Evolutionary conservation across 176 grass and related monocot genomes (phyloP), one percentile per base, ranked within the genome.

Genomic region (Aegilops tauschii): DNA sequence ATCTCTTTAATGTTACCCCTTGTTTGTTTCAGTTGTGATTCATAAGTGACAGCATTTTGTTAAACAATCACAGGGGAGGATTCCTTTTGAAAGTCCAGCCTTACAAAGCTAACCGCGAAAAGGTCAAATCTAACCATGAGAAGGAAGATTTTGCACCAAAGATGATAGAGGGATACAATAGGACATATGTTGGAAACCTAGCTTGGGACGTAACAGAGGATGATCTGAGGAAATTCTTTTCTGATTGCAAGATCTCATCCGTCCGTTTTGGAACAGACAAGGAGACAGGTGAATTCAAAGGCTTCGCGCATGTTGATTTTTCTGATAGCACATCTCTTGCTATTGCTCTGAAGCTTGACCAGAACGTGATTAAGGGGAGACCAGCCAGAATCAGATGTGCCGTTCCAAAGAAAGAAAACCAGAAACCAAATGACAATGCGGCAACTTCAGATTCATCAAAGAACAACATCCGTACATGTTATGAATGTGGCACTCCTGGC

Each of bases 11-110:
- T 73, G 23, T n/a, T 70, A 68, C 30, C 64, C 32, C 61, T 69
- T 30, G 65, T 77, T 47, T 71, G 4, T 59, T 56, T 85, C 71
- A 36, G 44, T 85, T 68, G 63, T 54, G 50, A 69, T 35, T 80
- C 16, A n/a, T 50, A 66, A 66, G 14, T 39, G 14, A 52, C 90
- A 71, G 76, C 80, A 82, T 74, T 73, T 80, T 70, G 5, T 68
- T 88, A 47, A 80, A 80, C 40, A 27, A 61, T 86, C 81, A 62
- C 90, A 94, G 93, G 93, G 93, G 93, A 87, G 96, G 92, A 59
- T 95, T 98, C 83, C 95, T 88, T 81, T 85, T 98, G 58, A 98
- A 98, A 88, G 95, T 98, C 31, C 96, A 95, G 71, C 90, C 84
- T 78, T 95, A 95, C 69, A 98, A 91, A 78, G 52, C 80, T 70